Evolutionary conservation across 345 rosid species (phyloP).

Genomic region (Citrus reticulata): DNA sequence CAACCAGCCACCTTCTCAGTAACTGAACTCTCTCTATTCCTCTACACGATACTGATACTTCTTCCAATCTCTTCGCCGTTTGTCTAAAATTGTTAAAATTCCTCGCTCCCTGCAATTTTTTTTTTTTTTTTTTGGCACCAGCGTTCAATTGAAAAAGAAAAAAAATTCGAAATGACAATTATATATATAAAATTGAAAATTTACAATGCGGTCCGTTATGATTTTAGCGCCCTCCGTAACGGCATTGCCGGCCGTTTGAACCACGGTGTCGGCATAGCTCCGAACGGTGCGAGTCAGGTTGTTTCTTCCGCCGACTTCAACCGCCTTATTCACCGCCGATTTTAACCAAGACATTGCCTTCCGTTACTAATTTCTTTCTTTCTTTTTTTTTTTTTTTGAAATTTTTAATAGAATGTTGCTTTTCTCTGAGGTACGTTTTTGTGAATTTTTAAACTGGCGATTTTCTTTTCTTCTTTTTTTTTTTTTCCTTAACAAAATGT

Average conservation of each 20-base stretch:
- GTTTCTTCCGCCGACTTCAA: constrained; percentile 63
- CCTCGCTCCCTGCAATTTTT: constrained; percentile 48
- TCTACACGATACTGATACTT: constrained; percentile 80
- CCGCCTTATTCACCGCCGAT: constrained; percentile 71
- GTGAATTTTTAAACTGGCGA: too few relatives aligned
- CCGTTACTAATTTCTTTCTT: neutral
- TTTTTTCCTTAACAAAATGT: too few relatives aligned
- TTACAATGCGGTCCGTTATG: constrained; percentile 66
- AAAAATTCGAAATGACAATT: neutral
- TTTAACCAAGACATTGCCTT: constrained; percentile 72
- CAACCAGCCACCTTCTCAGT: constrained; percentile 82
- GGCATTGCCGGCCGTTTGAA: constrained; percentile 66
- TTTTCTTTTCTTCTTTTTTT: too few relatives aligned
- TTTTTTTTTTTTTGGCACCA: neutral
- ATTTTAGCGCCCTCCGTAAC: constrained; percentile 75
- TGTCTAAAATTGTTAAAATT: constrained; percentile 58
- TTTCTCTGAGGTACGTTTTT: neutral
- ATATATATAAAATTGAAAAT: neutral
- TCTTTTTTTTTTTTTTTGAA: neutral
- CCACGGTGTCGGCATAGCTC: constrained; percentile 66
- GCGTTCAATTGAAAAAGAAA: neutral
- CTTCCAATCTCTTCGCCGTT: constrained; percentile 81
- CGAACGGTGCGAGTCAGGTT: constrained; percentile 57
- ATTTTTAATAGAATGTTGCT: neutral
- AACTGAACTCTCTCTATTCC: constrained; percentile 82